phyloP scores from a whole-genome alignment of 495 filamentous ascomycete species.

The Oleoguttula mirabilis region DNA sequence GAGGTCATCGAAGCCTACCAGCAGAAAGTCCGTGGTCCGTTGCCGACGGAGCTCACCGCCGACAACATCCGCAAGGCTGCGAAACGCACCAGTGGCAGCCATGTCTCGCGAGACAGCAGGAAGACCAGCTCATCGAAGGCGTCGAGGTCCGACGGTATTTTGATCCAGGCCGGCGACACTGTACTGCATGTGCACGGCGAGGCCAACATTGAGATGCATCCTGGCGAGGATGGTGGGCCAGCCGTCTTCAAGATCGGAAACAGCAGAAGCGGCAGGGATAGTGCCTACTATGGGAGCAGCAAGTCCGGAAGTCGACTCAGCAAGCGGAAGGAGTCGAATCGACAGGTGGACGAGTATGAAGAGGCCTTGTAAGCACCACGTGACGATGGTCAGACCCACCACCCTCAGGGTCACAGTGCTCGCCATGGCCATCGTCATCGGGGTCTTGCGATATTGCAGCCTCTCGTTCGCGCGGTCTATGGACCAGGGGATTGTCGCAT shows the following conservation, averaged over 20 bases:
- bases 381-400: no score
- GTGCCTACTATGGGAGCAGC: slow-evolving; percentile 15
- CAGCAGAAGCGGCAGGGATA: slow-evolving; percentile 4
- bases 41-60: slow-evolving; percentile 8
- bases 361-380: no score
- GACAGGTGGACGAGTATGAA: no score
- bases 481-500: no score
- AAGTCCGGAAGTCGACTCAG: slow-evolving; percentile 12
- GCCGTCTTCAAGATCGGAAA: slow-evolving; percentile 2
- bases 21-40: slow-evolving; percentile 4
- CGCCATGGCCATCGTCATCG: no score
- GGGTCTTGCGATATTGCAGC: no score
- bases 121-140: slow-evolving; percentile 10
- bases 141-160: slow-evolving; percentile 1
- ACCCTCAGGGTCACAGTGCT: no score
- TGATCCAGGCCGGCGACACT: slow-evolving; percentile 6
- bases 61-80: slow-evolving; percentile 11
- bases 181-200: slow-evolving; percentile 12
- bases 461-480: no score
- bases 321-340: no score
- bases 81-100: slow-evolving; percentile 3
- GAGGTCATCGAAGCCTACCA: slow-evolving; percentile 14
- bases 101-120: slow-evolving; percentile 13
- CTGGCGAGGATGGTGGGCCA: slow-evolving; percentile 5
- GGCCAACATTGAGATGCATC: slow-evolving; percentile 5